Base-by-base conservation (phyloP, 2,329 filamentous ascomycete genomes). In the Aspergillus fumigatiaffinis region DNA sequence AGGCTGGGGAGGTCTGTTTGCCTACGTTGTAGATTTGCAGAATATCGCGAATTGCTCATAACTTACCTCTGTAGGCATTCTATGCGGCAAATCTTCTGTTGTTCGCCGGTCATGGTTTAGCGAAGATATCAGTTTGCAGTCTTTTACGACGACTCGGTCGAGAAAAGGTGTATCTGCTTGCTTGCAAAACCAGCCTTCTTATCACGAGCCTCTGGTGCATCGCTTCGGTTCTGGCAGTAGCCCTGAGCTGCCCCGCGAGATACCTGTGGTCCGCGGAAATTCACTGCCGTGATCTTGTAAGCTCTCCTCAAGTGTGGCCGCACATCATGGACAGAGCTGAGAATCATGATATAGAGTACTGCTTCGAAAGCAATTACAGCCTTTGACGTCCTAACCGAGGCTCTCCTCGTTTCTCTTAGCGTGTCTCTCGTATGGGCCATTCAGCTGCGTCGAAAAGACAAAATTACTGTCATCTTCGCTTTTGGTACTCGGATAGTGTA, bases 301-400 rank as follows among this genome's bases (percentile, higher is more conserved):
- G 41, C 50, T 60, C 54, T 52, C 55, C 57, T 20, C 49, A 42
- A 50, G 56, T 52, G 12, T 29, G 32, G 32, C 32, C 14, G 32
- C 12, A 35, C 32, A 14, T 35, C 32, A 12, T 35, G 32, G 12
- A 14, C 12, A 35, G 12, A 35, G 32, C 32, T 35, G 32, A 35
- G 12, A 35, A 14, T 14, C 4, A 4, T 4, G 12, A 14, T 14
- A 35, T 35, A 35, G 32, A 14, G 14, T 35, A 14, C 29, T 66
- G 57, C 74, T 32, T 78, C 76, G 76, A 69, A 77, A 59, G 60
- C 69, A 3, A 68, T 77, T 54, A 74, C 74, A 8, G 72, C 64
- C 1, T 67, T 78, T 29, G 76, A 79, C 58, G 63, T 76, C 46
- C 55, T 70, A 6, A 75, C 71, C 10, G 60, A 64, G 21, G 47